These are phyloP conservation scores for Saccharomycopsis synnaedendra DNA, from an alignment of 805 yeast species.

Conservation along the genomic window DNA sequence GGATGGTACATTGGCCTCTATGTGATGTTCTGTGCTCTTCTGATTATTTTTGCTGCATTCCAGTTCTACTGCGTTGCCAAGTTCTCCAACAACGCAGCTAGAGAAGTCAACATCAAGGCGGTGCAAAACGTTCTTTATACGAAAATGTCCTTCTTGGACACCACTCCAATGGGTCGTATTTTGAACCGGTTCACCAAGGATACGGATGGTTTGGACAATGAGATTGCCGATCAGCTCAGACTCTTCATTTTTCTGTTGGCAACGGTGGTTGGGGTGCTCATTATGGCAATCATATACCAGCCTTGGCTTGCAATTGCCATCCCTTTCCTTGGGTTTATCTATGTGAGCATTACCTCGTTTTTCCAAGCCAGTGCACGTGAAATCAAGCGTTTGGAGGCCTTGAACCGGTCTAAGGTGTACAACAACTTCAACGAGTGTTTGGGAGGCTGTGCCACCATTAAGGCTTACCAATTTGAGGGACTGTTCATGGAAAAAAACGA, in stretches of 20 bases:
- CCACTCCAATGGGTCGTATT: constrained; percentile 81
- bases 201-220: constrained; percentile 73
- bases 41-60: constrained; percentile 31
- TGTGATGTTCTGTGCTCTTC: constrained; percentile 42
- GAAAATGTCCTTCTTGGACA: constrained; percentile 76
- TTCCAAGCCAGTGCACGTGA: constrained; percentile 70
- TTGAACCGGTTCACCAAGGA: constrained; percentile 81
- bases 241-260: constrained; percentile 40
- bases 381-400: constrained; percentile 65
- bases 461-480: constrained; percentile 38
- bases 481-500: constrained; percentile 39
- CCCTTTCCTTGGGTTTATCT: constrained; percentile 36
- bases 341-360: constrained; percentile 34
- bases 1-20: constrained; percentile 56
- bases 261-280: constrained; percentile 48
- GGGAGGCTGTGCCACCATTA: constrained; percentile 57
- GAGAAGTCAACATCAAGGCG: constrained; percentile 49
- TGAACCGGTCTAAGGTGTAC: constrained; percentile 59
- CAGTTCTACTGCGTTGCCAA: constrained; percentile 37
- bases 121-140: constrained; percentile 51
- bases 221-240: constrained; percentile 58
- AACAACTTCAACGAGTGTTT: constrained; percentile 62
- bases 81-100: constrained; percentile 44
- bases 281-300: constrained; percentile 56
- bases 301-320: constrained; percentile 69